phyloP scores from a whole-genome alignment of 805 yeast genomes.

The Maudiozyma bulderi region DNA sequence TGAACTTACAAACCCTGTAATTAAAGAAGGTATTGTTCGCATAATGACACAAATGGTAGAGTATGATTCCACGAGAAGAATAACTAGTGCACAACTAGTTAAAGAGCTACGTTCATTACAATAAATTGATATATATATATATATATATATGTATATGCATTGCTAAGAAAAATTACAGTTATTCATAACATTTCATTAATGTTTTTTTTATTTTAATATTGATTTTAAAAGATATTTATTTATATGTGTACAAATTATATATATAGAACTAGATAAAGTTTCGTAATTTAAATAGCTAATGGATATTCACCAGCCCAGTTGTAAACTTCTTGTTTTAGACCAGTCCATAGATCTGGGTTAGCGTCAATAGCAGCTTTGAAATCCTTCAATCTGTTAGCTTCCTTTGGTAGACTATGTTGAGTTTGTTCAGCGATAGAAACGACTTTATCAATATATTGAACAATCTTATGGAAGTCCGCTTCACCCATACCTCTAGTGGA shows the following conservation, averaged over 20 bases:
- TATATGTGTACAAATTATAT: too few relatives aligned
- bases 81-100: conserved; percentile 9
- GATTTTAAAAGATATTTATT: too few relatives aligned
- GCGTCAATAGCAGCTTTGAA: conserved; percentile 75
- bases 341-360: conserved; percentile 59
- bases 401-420: conserved; percentile 76
- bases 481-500: conserved; percentile 92
- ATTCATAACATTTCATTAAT: not conserved
- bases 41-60: conserved; percentile 36
- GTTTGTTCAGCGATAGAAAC: conserved; percentile 65
- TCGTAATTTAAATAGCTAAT: conserved; percentile 38
- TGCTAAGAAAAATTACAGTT: too few relatives aligned
- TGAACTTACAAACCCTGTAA: conserved; percentile 6
- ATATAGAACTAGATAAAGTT: not conserved
- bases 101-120: conserved; percentile 3
- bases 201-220: not conserved
- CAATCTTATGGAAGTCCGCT: conserved; percentile 74
- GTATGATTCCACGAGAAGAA: conserved; percentile 38
- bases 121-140: not conserved
- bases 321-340: conserved; percentile 67
- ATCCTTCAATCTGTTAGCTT: conserved; percentile 91
- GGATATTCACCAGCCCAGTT: conserved; percentile 90
- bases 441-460: conserved; percentile 68
- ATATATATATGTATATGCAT: not conserved
- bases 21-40: conserved; percentile 15